phyloP scores from a whole-genome alignment of 345 rosid genomes.

The Cardamine chenopodiifolia region DNA sequence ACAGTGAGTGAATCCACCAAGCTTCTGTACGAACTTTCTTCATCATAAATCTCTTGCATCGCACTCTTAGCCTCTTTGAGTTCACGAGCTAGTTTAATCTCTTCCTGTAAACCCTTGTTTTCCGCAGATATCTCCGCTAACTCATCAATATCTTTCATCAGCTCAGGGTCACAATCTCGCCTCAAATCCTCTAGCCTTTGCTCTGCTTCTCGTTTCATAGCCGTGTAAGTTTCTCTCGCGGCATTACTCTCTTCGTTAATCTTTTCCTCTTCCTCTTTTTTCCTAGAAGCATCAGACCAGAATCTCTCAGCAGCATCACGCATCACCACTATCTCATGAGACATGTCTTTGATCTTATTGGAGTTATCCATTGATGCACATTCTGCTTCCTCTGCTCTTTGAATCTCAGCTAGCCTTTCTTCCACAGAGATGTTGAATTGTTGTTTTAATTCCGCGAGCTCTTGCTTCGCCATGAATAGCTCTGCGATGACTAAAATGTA shows the following conservation, averaged over 20 bases:
- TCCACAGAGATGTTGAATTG: conserved; percentile 72
- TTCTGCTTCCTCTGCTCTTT: conserved; percentile 71
- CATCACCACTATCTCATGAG: conserved; percentile 60
- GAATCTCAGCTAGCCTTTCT: conserved; percentile 59
- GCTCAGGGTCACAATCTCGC: conserved; percentile 56
- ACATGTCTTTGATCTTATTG: conserved; percentile 52
- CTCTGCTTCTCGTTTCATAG: conserved; percentile 51
- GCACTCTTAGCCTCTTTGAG: conserved; percentile 61
- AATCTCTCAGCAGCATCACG: conserved; percentile 52
- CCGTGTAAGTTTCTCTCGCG: conserved; percentile 40
- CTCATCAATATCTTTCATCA: conserved; percentile 51
- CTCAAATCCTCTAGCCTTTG: conserved; percentile 46
- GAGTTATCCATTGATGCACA: conserved; percentile 47
- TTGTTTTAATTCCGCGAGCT: conserved; percentile 61
- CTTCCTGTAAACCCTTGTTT: conserved; percentile 59
- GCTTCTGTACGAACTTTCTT: conserved; percentile 59
- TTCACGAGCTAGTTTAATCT: conserved; percentile 66
- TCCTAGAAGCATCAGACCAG: conserved; percentile 48
- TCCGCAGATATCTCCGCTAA: conserved; percentile 51
- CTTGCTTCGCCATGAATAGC: conserved; percentile 65
- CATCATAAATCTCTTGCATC: conserved; percentile 53
- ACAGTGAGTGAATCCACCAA: conserved; percentile 46
- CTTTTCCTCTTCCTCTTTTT: conserved; percentile 49
- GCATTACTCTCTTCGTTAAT: conserved; percentile 50
- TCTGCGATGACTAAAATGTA: conserved; percentile 50